These are phyloP conservation scores for Diaporthe longicolla DNA, from an alignment of 2,329 filamentous ascomycete genomes.

Conservation along the genomic window DNA sequence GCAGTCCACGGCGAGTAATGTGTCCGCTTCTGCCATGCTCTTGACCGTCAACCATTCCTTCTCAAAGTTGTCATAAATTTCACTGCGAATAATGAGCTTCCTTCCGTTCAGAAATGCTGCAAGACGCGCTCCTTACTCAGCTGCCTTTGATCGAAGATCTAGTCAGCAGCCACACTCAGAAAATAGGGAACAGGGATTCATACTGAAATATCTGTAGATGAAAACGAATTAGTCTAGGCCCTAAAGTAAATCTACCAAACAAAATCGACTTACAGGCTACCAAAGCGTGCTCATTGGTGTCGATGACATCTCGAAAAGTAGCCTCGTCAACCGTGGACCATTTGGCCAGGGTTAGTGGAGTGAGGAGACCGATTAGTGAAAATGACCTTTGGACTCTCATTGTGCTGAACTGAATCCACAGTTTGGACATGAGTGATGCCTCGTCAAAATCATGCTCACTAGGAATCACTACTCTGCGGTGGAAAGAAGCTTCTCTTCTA, in stretches of 20 bases:
- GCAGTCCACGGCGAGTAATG: slow-evolving; percentile 43
- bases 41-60: slow-evolving; percentile 39
- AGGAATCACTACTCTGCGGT: background rate
- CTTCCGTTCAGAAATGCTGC: background rate
- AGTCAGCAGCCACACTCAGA: background rate
- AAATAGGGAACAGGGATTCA: background rate
- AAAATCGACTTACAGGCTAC: slow-evolving; percentile 37
- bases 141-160: background rate
- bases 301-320: slow-evolving; percentile 18
- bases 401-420: background rate
- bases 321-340: slow-evolving; percentile 32
- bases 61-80: background rate
- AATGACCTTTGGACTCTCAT: slow-evolving; percentile 6
- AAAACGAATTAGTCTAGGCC: background rate
- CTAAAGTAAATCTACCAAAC: background rate
- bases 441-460: background rate
- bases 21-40: slow-evolving; percentile 11
- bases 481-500: slow-evolving; percentile 4
- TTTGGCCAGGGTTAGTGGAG: slow-evolving; percentile 1
- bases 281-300: slow-evolving; percentile 28
- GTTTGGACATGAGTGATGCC: background rate
- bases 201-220: slow-evolving; percentile 29
- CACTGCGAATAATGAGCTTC: slow-evolving; percentile 1
- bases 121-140: slow-evolving; percentile 7
- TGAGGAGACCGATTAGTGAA: slow-evolving; percentile 7